phyloP scores from a whole-genome alignment of 1,139 yeast species.

The Suhomyces panamericanus region DNA sequence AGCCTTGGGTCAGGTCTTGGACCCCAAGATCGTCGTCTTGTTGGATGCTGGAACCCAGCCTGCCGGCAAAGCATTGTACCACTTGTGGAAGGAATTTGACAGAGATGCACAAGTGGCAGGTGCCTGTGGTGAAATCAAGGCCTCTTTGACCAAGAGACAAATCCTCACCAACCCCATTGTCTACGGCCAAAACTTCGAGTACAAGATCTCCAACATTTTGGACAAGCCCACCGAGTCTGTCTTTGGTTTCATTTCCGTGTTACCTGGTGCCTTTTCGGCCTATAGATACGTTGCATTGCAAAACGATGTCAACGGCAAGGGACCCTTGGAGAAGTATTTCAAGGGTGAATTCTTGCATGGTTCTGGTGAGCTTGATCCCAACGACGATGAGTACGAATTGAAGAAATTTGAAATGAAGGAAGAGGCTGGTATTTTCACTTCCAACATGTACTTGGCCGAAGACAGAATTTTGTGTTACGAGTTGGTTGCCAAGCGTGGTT shows the following conservation, averaged over 20 bases:
- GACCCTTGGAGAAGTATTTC: conserved; percentile 50
- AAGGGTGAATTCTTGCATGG: conserved; percentile 52
- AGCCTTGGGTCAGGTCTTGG: conserved; percentile 46
- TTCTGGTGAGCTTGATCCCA: conserved; percentile 46
- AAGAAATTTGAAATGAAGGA: conserved; percentile 41
- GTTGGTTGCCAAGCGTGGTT: conserved; percentile 46
- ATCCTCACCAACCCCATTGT: conserved; percentile 48
- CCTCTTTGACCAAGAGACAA: conserved; percentile 40
- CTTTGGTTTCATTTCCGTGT: conserved; percentile 48
- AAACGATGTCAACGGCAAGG: conserved; percentile 44
- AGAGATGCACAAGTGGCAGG: conserved; percentile 51
- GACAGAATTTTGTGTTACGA: conserved; percentile 53
- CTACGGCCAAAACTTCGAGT: conserved; percentile 50
- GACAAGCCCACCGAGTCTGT: conserved; percentile 50
- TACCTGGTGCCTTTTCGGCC: conserved; percentile 51
- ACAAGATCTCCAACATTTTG: conserved; percentile 46
- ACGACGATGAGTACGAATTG: conserved; percentile 47
- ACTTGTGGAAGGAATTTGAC: conserved; percentile 51
- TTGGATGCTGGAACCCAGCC: conserved; percentile 54
- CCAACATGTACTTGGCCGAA: conserved; percentile 53
- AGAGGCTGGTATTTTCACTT: conserved; percentile 52
- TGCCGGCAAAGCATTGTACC: conserved; percentile 45
- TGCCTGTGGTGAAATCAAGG: conserved; percentile 53
- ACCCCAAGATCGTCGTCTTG: conserved; percentile 45
- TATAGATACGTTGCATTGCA: conserved; percentile 44